Base-by-base conservation (phyloP, 805 yeast genomes). In the Zygosaccharomyces pseudorouxii region DNA sequence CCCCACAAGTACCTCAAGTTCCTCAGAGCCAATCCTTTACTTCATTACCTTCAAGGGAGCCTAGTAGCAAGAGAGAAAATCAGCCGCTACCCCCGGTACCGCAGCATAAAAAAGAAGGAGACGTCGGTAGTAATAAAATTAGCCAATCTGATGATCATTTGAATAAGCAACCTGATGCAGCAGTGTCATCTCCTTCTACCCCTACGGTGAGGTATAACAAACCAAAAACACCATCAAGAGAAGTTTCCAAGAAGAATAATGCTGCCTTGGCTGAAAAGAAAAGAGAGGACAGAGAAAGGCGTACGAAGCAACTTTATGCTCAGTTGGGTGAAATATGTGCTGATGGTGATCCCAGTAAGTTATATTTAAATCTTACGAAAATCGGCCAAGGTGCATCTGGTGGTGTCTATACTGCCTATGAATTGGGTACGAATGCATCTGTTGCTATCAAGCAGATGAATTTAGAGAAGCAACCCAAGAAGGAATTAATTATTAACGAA, bases 361-460 rank as follows among this genome's bases (percentile, higher is more conserved):
- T 78, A 42, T 93, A 87, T 67, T 72, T 74, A 39, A 82, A 81
- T 60, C 73, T 92, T 53, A 76, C 79, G 33, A 90, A 92, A 66
- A 84, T 93, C 54, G 99, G 99, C 1, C 99, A 93, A 71, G 99
- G 99, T 62, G 99, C 99, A 0, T 84, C 95, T 12, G 99, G 99
- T 47, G 96, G 96, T 35, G 99, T 93, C 27, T 93, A 84, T 60
- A 88, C 93, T 27, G 97, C 97, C 0, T 79, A 82, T 57, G 86
- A 82, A 55, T 63, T 69, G 29, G 75, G 76, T 14, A 74, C 75
- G 19, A 73, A 74, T 47, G 71, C 71, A 27, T 74, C 81, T 43
- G 97, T 93, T 33, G 99, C 99, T 7, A 87, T 93, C 58, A 93
- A 93, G 65, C 97, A 93, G 71, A 93, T 93, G 96, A 89, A 89